Conservation (phyloP, 202 grass and related monocot genomes). For the Zizania palustris region DNA sequence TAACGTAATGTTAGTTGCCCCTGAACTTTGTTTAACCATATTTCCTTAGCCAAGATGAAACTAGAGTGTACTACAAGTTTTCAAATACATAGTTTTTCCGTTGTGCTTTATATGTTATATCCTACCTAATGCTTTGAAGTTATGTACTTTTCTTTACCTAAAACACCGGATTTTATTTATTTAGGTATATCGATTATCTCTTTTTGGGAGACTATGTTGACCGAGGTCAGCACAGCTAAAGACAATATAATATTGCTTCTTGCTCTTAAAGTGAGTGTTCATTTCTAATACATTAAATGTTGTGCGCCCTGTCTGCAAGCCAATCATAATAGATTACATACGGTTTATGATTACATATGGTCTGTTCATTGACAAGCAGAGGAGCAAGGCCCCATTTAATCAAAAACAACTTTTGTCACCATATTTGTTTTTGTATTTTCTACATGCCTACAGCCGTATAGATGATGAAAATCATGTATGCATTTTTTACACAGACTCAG, state of each 20-base stretch:
- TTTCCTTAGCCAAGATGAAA: conserved; percentile 20
- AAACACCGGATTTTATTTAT: conserved; percentile 30
- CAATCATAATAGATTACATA: too few species aligned
- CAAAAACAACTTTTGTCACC: conserved; percentile 23
- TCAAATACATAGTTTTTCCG: not conserved
- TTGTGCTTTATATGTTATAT: conserved; percentile 1
- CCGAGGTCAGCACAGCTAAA: conserved; percentile 90
- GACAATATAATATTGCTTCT: conserved; percentile 93
- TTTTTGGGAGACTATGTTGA: conserved; percentile 99
- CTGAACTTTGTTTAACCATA: conserved; percentile 22
- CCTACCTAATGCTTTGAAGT: conserved; percentile 27
- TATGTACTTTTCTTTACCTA: not conserved
- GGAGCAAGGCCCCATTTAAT: not conserved
- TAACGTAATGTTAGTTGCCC: conserved; percentile 81
- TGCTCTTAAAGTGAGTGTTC: conserved; percentile 82
- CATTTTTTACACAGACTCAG: conserved; percentile 2
- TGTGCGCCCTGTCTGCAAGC: not conserved
- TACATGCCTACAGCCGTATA: conserved; percentile 13
- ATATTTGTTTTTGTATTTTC: not conserved
- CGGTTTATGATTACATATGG: not conserved
- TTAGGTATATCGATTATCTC: conserved; percentile 97
- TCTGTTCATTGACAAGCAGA: not conserved
- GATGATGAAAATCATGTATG: conserved; percentile 18
- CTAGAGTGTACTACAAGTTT: not conserved
- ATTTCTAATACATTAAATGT: conserved; percentile 26